Base-by-base conservation (phyloP, 148 eudicot species). In the Drosera capensis region DNA sequence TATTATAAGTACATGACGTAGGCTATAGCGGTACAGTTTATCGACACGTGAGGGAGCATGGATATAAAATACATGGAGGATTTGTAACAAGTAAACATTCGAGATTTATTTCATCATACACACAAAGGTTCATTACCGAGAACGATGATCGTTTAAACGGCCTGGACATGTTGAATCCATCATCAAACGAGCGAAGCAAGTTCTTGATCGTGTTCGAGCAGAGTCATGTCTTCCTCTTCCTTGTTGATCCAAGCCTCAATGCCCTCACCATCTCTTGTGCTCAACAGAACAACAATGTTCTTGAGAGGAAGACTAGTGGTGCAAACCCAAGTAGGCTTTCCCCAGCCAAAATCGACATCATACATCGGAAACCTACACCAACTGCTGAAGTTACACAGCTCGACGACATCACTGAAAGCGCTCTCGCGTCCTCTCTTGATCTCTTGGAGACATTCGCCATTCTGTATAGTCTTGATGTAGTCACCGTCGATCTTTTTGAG, bases 261-360 rank as follows among this genome's bases (percentile, higher is more conserved):
- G 2, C 72, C 75, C 20, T 39, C 54, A 16, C 63, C 67, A 5
- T 56, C 52, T 31, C 45, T 64, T 3, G 57, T 66, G 22, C 56
- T 58, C 12, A 49, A 41, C 51, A 74, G 45, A 0, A 59, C 49
- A 19, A 70, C 48, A 1, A 52, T 42, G 46, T 74, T 74, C 44
- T 62, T 63, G 22, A 54, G 24, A 0, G 45, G 45, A 14, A 23
- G 9, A 0, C 22, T 58, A 13, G 55, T 65, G 42, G 61, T 47
- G 17, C 71, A 55, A 0, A 49, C 53, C 67, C 63, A 62, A 9
- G 24, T 25, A 7, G 80, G 80, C 30, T 59, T 70, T 3, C 80
- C 80, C 75, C 75, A 74, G n/a, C 75, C 80, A 17, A 74, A 70
- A 63, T 74, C 75, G 2, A 53, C 49, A 17, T 66, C 60, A 38